Base-by-base conservation (phyloP, 371 early-diverging fungal genomes). In the Mucor piriformis region DNA sequence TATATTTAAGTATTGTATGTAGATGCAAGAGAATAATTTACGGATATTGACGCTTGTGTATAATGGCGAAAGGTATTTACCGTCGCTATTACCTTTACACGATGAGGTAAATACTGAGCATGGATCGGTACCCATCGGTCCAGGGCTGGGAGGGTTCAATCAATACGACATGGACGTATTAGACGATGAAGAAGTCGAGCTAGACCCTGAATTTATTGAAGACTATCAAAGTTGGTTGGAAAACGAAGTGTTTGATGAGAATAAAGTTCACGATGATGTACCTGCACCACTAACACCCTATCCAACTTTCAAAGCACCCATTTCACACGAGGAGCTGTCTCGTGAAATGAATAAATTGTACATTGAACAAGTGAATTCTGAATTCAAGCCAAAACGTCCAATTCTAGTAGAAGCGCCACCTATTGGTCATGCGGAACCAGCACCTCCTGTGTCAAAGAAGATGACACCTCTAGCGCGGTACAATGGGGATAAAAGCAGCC, bases 21-120 rank as follows among this genome's bases (percentile, higher is more conserved):
- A 83, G 79, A 66, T 80, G 27, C 82, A 87, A 44, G 90, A 91
- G 52, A 87, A 86, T 44, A 78, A 82, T 37, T 64, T 89, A 27
- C 72, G 90, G 7, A 66, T 82, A 24, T 62, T 90, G 48, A 87
- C 87, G 23, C 71, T 74, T 1, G 72, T 79, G 7, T 90, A 87
- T 57, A 83, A 89, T 58, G 82, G 82, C 5, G 79, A 85, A 20
- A 74, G 76, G 3, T 85, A 88, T 50, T 70, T 85, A 4, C 73
- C 74, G 13, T 64, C 67, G 18, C 59, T 83, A 53, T 60, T 77
- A 6, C 74, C 77, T 13, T 25, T 37, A 4, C 62, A 57, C 18
- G 71, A 76, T 8, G 65, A 66, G 33, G 43, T 61, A 2, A 54
- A 50, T 8, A 59, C 54, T 6, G 27, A 53, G 0, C 34, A 35